Conservation (phyloP, 1,284 basidiomycete species). For the Pseudozyma tsukubaensis region DNA sequence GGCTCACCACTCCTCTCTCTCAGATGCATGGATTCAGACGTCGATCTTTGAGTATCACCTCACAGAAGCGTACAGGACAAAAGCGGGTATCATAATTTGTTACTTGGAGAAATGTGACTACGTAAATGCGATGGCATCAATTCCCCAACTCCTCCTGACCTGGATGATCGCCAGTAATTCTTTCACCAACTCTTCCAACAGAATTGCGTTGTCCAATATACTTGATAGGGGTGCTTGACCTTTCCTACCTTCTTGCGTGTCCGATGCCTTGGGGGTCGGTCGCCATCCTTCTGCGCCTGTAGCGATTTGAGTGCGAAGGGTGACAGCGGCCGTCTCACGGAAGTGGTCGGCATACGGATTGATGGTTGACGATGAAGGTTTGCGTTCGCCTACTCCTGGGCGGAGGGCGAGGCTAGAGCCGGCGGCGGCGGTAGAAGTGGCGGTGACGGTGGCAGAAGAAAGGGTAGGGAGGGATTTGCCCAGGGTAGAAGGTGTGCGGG, state of each 20-base stretch:
- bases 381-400: slow-evolving; percentile 22
- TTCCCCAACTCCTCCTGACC: slow-evolving; percentile 84
- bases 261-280: slow-evolving; percentile 9
- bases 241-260: slow-evolving; percentile 2
- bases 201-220: slow-evolving; percentile 91
- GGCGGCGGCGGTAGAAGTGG: no score
- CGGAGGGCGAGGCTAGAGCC: not conserved
- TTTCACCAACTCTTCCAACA: slow-evolving; percentile 94
- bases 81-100: no score
- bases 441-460: not conserved
- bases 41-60: no score
- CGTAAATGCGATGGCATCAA: slow-evolving; percentile 73
- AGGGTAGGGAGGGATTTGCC: slow-evolving; percentile 7
- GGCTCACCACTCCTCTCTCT: no score
- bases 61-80: no score
- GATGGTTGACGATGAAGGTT: slow-evolving; percentile 40
- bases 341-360: slow-evolving; percentile 77
- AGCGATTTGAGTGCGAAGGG: slow-evolving; percentile 79
- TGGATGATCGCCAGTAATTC: slow-evolving; percentile 89
- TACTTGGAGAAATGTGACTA: not conserved
- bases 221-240: slow-evolving; percentile 78
- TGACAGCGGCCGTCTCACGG: slow-evolving; percentile 78
- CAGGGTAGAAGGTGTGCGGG: slow-evolving; percentile 13
- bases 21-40: no score
- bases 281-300: slow-evolving; percentile 50